Base-by-base conservation (phyloP, 1,139 yeast species). In the Meyerozyma carpophila region DNA sequence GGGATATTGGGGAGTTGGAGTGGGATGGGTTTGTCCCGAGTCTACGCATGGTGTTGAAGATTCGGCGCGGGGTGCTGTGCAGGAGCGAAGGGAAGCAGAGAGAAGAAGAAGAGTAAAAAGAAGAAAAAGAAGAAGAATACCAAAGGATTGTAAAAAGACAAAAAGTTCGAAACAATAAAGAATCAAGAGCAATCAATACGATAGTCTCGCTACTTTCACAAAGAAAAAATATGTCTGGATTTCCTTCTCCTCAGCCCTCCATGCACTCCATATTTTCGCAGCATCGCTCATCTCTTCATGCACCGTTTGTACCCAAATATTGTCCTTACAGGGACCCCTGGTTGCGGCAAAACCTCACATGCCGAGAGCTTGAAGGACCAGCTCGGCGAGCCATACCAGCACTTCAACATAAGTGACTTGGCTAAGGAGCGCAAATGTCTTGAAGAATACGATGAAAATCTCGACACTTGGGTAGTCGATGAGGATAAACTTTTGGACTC, bases 251-350 rank as follows among this genome's bases (percentile, higher is more conserved):
- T 9, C 29, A 4, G 11, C 11, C 9, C 34, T 31, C 10, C 10
- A 13, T 31, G 34, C 34, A 31, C 20, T 13, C 34, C 34, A 31
- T n/a, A 13, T 31, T 2, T 13, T n/a, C 10, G 18, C 34, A 14
- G 10, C 14, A 8, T 8, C 16, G 20, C 34, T 31, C 34, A 34
- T 34, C 37, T 21, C 25, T 11, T 21, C 16, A 34, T 34, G 37
- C 26, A 34, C 26, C 71, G 88, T 61, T 60, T 56, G 37, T 60
- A 68, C 34, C 96, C 96, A 10, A 94, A 94, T 61, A 82, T 93
- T 39, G 79, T 94, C 36, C 77, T 93, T 42, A 93, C 98, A 6
- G 98, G 98, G 3, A 94, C 98, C 1, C 98, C 98, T 11, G 98
- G 98, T 0, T 89, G 97, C 55, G 99, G 99, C 11, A 93, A 93